Evolutionary conservation across 1,284 basidiomycete genomes (phyloP).

Genomic region (Boletus holoroseus): DNA sequence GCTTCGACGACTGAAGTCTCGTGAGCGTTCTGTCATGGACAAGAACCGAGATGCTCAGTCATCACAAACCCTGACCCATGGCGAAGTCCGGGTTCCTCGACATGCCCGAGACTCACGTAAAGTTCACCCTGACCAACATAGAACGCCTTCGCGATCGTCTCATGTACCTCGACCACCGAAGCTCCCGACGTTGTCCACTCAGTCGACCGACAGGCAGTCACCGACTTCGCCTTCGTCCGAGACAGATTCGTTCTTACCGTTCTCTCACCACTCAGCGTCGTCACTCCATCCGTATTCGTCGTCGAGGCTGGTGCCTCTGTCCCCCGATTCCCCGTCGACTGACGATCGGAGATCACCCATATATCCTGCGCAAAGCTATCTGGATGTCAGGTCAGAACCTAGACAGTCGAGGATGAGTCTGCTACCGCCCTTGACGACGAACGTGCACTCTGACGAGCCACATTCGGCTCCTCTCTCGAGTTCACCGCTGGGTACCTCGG

Average conservation of each 20-base stretch:
- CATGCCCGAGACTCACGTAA: neutral
- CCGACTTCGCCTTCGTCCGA: constrained; percentile 16
- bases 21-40: constrained; percentile 32
- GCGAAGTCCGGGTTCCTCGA: neutral
- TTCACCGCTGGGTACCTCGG: constrained; percentile 5
- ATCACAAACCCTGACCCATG: neutral
- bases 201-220: constrained; percentile 23
- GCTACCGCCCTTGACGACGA: neutral
- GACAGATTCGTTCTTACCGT: constrained; percentile 12
- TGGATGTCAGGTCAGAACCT: constrained; percentile 28
- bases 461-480: neutral
- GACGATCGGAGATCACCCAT: neutral
- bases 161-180: neutral
- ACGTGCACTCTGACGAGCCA: neutral
- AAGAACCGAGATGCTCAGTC: constrained; percentile 1
- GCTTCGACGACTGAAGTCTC: constrained; percentile 51
- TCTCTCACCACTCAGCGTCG: constrained; percentile 12
- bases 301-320: neutral
- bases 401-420: constrained; percentile 25
- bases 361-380: constrained; percentile 1
- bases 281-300: constrained; percentile 4
- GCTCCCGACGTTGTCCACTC: constrained; percentile 4
- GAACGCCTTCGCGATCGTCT: neutral
- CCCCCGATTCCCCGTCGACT: constrained; percentile 2
- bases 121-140: neutral